Conservation (phyloP, 495 filamentous ascomycete genomes). For the Daldinia grandis region DNA sequence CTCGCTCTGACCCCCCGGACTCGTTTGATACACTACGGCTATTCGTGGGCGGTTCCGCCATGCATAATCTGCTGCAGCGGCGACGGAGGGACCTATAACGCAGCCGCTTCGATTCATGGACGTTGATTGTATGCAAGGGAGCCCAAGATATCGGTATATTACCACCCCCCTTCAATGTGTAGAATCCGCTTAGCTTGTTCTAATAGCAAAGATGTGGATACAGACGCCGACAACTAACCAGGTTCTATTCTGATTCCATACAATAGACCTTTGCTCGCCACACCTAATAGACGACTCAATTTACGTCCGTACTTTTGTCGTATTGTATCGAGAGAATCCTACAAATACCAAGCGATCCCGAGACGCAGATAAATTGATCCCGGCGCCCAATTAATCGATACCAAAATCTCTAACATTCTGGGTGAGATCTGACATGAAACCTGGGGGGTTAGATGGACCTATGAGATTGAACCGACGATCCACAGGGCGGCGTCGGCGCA, state of each 20-base stretch:
- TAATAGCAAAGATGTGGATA: constrained; percentile 21
- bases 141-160: constrained; percentile 34
- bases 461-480: constrained; percentile 42
- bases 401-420: constrained; percentile 32
- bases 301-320: constrained; percentile 36
- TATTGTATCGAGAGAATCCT: constrained; percentile 2
- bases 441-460: constrained; percentile 37
- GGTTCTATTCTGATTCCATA: constrained; percentile 33
- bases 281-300: constrained; percentile 21
- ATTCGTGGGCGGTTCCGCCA: constrained; percentile 35
- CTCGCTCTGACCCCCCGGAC: neutral
- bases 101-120: constrained; percentile 23
- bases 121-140: constrained; percentile 41
- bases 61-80: constrained; percentile 25
- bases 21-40: constrained; percentile 13
- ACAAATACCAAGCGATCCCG: constrained; percentile 8
- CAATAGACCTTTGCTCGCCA: constrained; percentile 34
- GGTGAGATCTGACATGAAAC: constrained; percentile 44
- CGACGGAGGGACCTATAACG: constrained; percentile 23
- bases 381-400: constrained; percentile 31
- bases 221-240: constrained; percentile 24
- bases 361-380: constrained; percentile 20
- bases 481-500: constrained; percentile 32
- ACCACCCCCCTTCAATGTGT: constrained; percentile 29
- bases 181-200: constrained; percentile 22